Base-by-base conservation (phyloP, 768 basidiomycete species). In the Phaeotremella skinneri region DNA sequence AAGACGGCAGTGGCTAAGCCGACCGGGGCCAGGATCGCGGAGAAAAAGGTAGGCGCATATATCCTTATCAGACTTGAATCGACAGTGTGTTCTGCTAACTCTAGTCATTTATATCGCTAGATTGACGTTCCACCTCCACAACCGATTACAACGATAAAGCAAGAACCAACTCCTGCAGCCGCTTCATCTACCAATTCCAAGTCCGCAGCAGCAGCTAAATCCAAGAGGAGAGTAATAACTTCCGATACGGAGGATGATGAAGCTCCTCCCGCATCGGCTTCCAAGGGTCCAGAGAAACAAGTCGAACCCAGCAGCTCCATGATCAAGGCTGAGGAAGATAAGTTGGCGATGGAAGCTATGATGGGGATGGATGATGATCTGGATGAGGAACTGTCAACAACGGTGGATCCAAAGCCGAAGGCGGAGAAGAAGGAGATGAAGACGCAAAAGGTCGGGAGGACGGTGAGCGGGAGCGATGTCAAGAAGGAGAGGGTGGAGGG, bases 321-420 rank as follows among this genome's bases (percentile, higher is more conserved):
- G 63, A 49, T 62, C 1, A 47, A 66, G 17, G 66, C 52, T 27
- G 67, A 62, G 34, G 34, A 37, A 16, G 72, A 73, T 48, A 47
- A 53, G n/a, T 63, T 59, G 26, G 72, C 69, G 2, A 70, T 73
- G 72, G 67, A 64, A 42, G 72, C 72, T n/a, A 73, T 73, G 72
- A 69, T 73, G 70, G 59, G 56, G 5, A 72, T 72, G 66, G 62
- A 53, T 37, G 48, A 30, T 30, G 67, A 64, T 52, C 5, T 61
- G 3, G 63, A 65, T 21, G 42, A 48, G 32, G 53, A 53, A 9
- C 7, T 26, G 21, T 52, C 53, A 26, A 34, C 29, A 4, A 43
- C 53, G 29, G 45, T 6, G 6, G 47, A 50, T 6, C 29, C 48
- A 14, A 17, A 17, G 34, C 7, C 34, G 34, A 37, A 17, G 17